phyloP scores from a whole-genome alignment of 106 monocot genomes.

The Ottelia alismoides region DNA sequence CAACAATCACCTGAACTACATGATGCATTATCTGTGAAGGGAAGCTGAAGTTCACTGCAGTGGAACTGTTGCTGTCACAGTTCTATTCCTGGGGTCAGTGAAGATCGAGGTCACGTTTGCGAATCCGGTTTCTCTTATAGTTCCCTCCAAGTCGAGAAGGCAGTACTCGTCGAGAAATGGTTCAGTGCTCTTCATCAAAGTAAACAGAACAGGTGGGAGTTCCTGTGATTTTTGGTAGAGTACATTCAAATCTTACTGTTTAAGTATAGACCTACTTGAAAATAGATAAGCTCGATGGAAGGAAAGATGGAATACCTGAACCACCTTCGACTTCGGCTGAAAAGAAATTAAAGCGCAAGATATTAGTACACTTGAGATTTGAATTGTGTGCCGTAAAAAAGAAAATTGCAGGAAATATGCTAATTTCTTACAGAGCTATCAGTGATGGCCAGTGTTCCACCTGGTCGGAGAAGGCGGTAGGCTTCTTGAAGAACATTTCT shows the following conservation, averaged over 20 bases:
- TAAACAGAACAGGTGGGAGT: slow-evolving; percentile 60
- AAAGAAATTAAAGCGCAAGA: slow-evolving; percentile 1
- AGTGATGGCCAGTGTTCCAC: slow-evolving; percentile 61
- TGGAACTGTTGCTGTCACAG: slow-evolving; percentile 67
- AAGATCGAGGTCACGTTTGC: slow-evolving; percentile 32
- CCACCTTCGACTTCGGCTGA: slow-evolving; percentile 80
- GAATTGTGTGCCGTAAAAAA: not conserved
- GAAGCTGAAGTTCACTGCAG: too few relatives aligned
- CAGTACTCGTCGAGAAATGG: slow-evolving; percentile 85
- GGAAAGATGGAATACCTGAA: slow-evolving; percentile 32
- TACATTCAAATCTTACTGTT: not conserved
- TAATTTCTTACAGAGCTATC: slow-evolving; percentile 55
- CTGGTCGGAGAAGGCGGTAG: slow-evolving; percentile 57
- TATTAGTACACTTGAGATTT: not conserved
- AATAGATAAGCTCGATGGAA: not conserved
- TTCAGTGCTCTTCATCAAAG: slow-evolving; percentile 71
- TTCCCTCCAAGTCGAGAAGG: slow-evolving; percentile 50
- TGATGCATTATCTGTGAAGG: too few relatives aligned
- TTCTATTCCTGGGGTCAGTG: slow-evolving; percentile 67
- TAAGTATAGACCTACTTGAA: not conserved
- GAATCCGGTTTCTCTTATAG: slow-evolving; percentile 50
- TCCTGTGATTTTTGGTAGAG: slow-evolving; percentile 21
- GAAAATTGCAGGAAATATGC: not conserved
- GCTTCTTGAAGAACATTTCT: slow-evolving; percentile 43
- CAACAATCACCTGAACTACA: too few relatives aligned